Conservation (phyloP, 2,329 filamentous ascomycete species). For the Fusarium sp. region DNA sequence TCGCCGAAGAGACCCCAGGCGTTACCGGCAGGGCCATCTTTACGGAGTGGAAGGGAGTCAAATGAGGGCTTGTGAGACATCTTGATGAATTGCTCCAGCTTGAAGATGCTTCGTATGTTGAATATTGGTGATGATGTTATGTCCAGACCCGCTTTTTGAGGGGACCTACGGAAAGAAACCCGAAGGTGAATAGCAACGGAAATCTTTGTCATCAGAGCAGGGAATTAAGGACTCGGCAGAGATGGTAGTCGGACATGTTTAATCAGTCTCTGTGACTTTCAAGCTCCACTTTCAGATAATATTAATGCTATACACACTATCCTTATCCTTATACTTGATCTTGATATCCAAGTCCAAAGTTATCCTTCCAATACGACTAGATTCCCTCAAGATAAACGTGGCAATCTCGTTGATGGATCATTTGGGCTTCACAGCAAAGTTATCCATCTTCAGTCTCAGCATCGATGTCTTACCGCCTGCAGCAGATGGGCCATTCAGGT, state of each 20-base stretch:
- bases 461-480: background rate
- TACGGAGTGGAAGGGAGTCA: constrained; percentile 60
- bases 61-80: constrained; percentile 49
- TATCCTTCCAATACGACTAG: too few species aligned
- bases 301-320: background rate
- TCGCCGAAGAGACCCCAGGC: constrained; percentile 67
- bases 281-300: background rate
- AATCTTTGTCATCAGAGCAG: background rate
- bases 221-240: too few species aligned
- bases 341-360: too few species aligned
- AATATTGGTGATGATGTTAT: background rate
- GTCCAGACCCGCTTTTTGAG: constrained; percentile 12
- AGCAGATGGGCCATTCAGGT: background rate
- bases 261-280: background rate
- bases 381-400: too few species aligned
- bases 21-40: constrained; percentile 62
- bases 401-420: background rate
- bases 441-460: constrained; percentile 6
- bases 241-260: too few species aligned
- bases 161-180: constrained; percentile 7
- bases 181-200: background rate
- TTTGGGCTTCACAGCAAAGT: constrained; percentile 2
- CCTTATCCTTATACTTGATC: background rate
- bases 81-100: accelerated
- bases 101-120: background rate